Evolutionary conservation across 2,329 filamentous ascomycete species (phyloP).

Genomic region (Colletotrichum paranaense): DNA sequence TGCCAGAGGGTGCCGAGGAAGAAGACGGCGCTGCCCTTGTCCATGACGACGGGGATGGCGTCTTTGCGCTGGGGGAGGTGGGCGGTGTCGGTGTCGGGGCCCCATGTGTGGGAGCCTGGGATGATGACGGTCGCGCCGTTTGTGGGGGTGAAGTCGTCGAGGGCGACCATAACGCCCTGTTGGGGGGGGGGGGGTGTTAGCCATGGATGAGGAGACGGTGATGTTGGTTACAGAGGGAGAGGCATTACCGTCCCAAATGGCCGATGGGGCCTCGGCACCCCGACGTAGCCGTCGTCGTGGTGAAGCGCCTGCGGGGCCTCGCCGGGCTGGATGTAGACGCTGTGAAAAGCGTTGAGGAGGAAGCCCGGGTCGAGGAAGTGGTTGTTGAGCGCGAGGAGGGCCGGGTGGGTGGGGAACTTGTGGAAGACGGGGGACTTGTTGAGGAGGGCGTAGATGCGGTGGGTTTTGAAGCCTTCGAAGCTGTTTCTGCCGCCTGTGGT

Average conservation of each 20-base stretch:
- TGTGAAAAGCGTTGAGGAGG: constrained; percentile 48
- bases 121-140: constrained; percentile 51
- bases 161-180: constrained; percentile 43
- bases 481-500: constrained; percentile 44
- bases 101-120: constrained; percentile 49
- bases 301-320: constrained; percentile 50
- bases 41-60: constrained; percentile 46
- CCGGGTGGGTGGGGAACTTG: constrained; percentile 47
- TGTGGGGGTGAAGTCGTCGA: constrained; percentile 45
- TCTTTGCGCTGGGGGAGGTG: constrained; percentile 39
- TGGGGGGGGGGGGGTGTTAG: not conserved
- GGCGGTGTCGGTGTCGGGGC: constrained; percentile 37
- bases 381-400: constrained; percentile 51
- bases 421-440: constrained; percentile 52
- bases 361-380: constrained; percentile 52
- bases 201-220: no score
- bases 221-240: no score
- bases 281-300: constrained; percentile 45
- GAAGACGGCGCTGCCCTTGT: constrained; percentile 49
- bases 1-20: constrained; percentile 51
- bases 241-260: constrained; percentile 44
- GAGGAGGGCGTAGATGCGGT: constrained; percentile 50
- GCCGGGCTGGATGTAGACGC: constrained; percentile 51
- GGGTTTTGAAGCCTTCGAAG: constrained; percentile 51
- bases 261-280: constrained; percentile 46